A percentile compares a stretch with the other conserved stretches of the same genome.
Conservation (phyloP, 345 rosid genomes). For the Eucalyptus viminalis region DNA sequence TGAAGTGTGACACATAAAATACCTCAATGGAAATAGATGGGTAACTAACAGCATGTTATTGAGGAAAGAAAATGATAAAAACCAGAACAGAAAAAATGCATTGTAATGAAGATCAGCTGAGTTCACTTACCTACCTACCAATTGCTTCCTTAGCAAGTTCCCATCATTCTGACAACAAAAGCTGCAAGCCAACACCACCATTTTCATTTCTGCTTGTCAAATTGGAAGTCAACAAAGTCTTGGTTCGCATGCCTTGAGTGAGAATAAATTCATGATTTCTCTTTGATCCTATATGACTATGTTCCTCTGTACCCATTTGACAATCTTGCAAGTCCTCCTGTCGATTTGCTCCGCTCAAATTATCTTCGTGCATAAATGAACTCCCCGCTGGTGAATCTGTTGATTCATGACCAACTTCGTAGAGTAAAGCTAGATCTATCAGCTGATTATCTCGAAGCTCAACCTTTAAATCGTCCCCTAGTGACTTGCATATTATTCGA, state of each 20-base stretch:
- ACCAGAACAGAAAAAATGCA: rapidly evolving
- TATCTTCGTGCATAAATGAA: too few species aligned
- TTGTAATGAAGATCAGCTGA: rapidly evolving
- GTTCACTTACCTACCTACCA: not conserved
- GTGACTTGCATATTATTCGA: rapidly evolving
- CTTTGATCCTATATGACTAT: rapidly evolving
- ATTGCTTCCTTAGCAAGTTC: not conserved
- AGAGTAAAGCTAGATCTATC: too few species aligned
- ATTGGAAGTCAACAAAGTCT: rapidly evolving
- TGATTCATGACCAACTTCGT: too few species aligned
- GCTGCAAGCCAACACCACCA: rapidly evolving
- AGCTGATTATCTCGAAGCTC: rapidly evolving
- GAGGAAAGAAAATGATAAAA: too few species aligned
- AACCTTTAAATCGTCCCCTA: rapidly evolving
- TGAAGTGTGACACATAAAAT: too few species aligned
- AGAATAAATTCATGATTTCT: too few species aligned
- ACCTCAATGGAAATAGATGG: too few species aligned
- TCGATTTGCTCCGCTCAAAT: rapidly evolving
- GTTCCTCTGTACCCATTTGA: too few species aligned
- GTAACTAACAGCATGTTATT: too few species aligned
- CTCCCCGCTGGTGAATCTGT: rapidly evolving
- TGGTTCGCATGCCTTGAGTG: not conserved
- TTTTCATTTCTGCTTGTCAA: rapidly evolving
- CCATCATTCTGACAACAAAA: not conserved
- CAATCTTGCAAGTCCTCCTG: too few species aligned